Percentiles rank a stretch among this genome's conserved stretches.
Evolutionary conservation across 352 stramenopile species (phyloP).

Genomic region (Globisporangium takayamanum): DNA sequence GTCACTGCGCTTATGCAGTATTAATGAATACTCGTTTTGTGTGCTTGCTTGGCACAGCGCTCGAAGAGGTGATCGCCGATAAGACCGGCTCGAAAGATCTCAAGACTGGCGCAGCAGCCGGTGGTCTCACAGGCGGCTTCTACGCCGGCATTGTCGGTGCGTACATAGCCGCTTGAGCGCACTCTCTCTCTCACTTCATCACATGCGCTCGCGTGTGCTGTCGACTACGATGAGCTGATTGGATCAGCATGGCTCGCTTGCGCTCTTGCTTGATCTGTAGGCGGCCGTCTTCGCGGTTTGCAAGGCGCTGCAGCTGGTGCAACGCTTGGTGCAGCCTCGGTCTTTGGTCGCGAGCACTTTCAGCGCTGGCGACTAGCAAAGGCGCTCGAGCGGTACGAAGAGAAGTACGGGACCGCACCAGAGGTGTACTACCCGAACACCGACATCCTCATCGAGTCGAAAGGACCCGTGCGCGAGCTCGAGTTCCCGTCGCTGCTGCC

Average conservation of each 20-base stretch:
- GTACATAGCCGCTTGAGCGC: conserved; percentile 4
- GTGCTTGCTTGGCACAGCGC: conserved; percentile 21
- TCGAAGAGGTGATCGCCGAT: conserved; percentile 73
- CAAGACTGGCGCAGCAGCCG: conserved; percentile 43
- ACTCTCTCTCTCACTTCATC: not conserved
- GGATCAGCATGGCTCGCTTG: not conserved
- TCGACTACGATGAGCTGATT: not conserved
- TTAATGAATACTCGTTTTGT: not conserved
- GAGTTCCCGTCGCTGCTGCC: conserved; percentile 72
- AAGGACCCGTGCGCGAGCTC: conserved; percentile 42
- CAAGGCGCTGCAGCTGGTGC: conserved; percentile 61
- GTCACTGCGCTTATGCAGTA: not conserved
- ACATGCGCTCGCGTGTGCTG: not conserved
- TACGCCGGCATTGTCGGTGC: conserved; percentile 61
- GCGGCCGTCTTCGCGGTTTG: conserved; percentile 55
- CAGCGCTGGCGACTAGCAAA: conserved; percentile 69
- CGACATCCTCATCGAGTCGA: conserved; percentile 51
- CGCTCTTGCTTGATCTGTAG: conserved; percentile 15
- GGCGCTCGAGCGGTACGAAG: conserved; percentile 69
- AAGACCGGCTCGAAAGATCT: conserved; percentile 61
- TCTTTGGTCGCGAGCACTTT: conserved; percentile 69
- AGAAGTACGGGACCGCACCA: conserved; percentile 66
- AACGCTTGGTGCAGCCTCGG: conserved; percentile 44
- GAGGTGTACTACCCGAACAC: conserved; percentile 61
- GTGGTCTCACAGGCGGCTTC: conserved; percentile 64